A percentile compares a stretch with the other conserved stretches of the same genome.
Evolutionary conservation across 2,329 filamentous ascomycete genomes (phyloP).

Genomic region (Fusarium sp.): DNA sequence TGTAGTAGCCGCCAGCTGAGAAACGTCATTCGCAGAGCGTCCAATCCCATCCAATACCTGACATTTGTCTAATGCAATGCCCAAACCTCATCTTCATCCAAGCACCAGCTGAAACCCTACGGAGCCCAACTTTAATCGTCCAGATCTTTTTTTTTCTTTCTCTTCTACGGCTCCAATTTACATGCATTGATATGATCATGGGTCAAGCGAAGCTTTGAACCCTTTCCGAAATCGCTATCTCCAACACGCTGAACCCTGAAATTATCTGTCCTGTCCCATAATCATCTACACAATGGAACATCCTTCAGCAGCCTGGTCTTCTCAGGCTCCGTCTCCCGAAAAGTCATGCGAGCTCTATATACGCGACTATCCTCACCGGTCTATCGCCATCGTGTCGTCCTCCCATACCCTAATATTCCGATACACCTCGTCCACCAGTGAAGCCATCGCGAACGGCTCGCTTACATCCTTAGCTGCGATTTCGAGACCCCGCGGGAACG

Average conservation of each 20-base stretch:
- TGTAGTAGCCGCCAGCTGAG: conserved; percentile 32
- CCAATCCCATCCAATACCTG: conserved; percentile 22
- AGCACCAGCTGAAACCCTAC: conserved; percentile 19
- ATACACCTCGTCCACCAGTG: conserved; percentile 75
- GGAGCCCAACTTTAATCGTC: conserved; percentile 13
- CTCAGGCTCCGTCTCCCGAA: conserved; percentile 62
- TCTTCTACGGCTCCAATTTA: not conserved
- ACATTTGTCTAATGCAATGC: conserved; percentile 29
- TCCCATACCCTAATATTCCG: conserved; percentile 87
- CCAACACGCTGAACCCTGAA: conserved; percentile 27
- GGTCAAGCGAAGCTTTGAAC: conserved; percentile 15
- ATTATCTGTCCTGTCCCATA: conserved; percentile 5
- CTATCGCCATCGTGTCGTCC: conserved; percentile 85
- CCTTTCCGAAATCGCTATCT: conserved; percentile 17
- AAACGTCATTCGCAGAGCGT: conserved; percentile 37
- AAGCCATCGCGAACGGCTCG: conserved; percentile 68
- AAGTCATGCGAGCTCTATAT: conserved; percentile 82
- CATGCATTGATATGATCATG: conserved; percentile 16
- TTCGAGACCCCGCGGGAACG: conserved; percentile 56
- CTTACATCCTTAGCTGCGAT: conserved; percentile 64
- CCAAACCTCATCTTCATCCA: conserved; percentile 37
- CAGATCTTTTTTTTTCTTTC: not conserved
- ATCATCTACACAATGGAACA: conserved; percentile 59
- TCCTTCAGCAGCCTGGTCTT: conserved; percentile 56
- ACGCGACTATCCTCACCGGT: conserved; percentile 86